Percentiles rank a stretch among this genome's conserved stretches.
phyloP scores from a whole-genome alignment of 352 stramenopile genomes.

The Globisporangium megalacanthum region DNA sequence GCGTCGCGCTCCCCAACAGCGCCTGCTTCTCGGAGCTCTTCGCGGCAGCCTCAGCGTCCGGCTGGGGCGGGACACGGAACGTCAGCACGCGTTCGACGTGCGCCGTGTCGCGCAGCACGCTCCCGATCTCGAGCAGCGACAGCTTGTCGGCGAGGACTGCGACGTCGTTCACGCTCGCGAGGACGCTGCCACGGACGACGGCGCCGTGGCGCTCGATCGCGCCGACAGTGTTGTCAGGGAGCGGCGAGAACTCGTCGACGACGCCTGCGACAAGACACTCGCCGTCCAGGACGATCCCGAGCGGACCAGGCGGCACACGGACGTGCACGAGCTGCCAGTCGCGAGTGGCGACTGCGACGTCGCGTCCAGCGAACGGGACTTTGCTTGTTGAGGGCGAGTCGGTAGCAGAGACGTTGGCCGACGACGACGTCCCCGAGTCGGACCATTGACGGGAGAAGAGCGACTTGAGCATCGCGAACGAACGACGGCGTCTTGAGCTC shows the following conservation, averaged over 20 bases:
- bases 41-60: background rate
- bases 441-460: background rate
- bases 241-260: conserved; percentile 44
- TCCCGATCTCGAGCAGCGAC: conserved; percentile 33
- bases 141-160: conserved; percentile 35
- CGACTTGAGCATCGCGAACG: conserved; percentile 1
- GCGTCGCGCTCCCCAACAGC: conserved; percentile 1
- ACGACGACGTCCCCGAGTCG: background rate
- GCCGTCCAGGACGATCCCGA: conserved; percentile 59
- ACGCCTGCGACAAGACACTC: conserved; percentile 31
- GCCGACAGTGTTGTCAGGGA: conserved; percentile 29
- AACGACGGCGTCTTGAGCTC: background rate
- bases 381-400: background rate
- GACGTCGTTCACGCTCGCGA: conserved; percentile 58
- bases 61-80: conserved; percentile 34
- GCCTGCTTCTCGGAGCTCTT: conserved; percentile 5
- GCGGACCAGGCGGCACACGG: conserved; percentile 34
- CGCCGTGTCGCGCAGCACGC: conserved; percentile 45
- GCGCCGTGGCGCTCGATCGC: conserved; percentile 40
- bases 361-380: background rate
- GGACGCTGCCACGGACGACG: conserved; percentile 35
- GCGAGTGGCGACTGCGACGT: background rate
- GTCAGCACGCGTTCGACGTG: conserved; percentile 28
- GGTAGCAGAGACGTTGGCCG: no score
- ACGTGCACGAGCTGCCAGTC: conserved; percentile 40